Evolutionary conservation across 768 basidiomycete genomes (phyloP), one percentile per base, ranked within the genome.

Genomic region (Cystoderma amianthinum): DNA sequence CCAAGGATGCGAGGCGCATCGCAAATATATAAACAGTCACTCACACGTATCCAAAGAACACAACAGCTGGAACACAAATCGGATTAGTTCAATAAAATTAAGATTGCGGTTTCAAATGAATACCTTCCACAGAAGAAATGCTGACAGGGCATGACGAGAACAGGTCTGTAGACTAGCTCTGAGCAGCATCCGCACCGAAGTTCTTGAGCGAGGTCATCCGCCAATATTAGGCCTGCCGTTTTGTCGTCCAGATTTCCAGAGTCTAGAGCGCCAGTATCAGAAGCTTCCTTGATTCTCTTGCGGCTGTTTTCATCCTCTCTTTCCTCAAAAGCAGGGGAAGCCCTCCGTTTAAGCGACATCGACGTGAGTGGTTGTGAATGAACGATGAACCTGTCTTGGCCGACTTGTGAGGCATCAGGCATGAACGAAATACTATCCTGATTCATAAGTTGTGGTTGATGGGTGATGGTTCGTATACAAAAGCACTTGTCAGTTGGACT

Each of bases 41-140:
- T 80, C 62, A 89, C 87, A 48, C 76, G 75, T 59, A 91, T 78
- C 89, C 89, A 92, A 39, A 90, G 74, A 1, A 77, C 68, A 56
- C 83, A 85, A 58, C 88, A 91, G 55, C 88, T 91, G 46, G 21
- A 12, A 38, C 23, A 42, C 18, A 41, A 13, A 19, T 16, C 18
- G 5, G 18, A 15, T 32, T 18, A 15, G 21, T 21, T 4, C 24
- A 7, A 38, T 12, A 21, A 13, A 39, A 5, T 18, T 11, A 28
- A 28, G 7, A 28, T n/a, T n/a, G n/a, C n/a, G 9, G 35, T 19
- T 13, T 10, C 7, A n/a, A n/a, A 39, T 21, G n/a, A 9, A 44
- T 60, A 88, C 86, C 88, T 89, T 60, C 89, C 89, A 53, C 89
- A 92, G 56, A 90, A 91, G 70, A 85, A 89, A 68, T 92, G 89